Base-by-base conservation (phyloP, 1,284 basidiomycete genomes). In the Pseudozyma pruni region DNA sequence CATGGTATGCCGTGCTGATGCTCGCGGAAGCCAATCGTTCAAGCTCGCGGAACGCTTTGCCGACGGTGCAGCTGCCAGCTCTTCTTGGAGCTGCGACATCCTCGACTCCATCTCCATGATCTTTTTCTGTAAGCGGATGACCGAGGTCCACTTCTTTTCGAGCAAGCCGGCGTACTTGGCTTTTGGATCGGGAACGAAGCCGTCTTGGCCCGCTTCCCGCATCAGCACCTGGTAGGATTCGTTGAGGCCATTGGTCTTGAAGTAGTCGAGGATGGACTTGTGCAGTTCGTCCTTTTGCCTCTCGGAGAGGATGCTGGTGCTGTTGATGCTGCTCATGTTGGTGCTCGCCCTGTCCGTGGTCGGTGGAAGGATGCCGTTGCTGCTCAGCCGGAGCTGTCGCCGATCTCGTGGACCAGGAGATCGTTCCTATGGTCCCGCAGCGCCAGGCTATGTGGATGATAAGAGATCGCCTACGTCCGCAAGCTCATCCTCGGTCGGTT, bases 61-160 rank as follows among this genome's bases (percentile, higher is more conserved):
- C 0, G 84, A 84, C 53, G 86, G 85, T 14, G 87, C 84, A 2
- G 85, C 56, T 7, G 87, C 84, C 32, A 90, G 85, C 75, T 95
- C 93, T 77, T 91, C 90, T 25, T 90, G 85, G 34, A 92, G 86
- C 27, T 90, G 87, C 31, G 91, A 87, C 63, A 90, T 88, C 14
- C 89, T 87, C 34, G 89, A 87, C 84, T 95, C 93, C 17, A 94
- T 86, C 82, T 94, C 93, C 72, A 81, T 77, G 43, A 79, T 76
- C 76, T 94, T 94, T 86, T 94, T 93, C 85, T 95, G 93, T 77
- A 95, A 83, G 63, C 93, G 87, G 62, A 95, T 93, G 20, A 94
- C 91, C 78, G 90, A 91, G 23, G 92, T 94, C 93, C 93, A 95
- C 83, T 95, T 95, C 88, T 94, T 94, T 85, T 93, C 93, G 61